Conservation (phyloP, 768 basidiomycete genomes). For the Hericium rajendrae region DNA sequence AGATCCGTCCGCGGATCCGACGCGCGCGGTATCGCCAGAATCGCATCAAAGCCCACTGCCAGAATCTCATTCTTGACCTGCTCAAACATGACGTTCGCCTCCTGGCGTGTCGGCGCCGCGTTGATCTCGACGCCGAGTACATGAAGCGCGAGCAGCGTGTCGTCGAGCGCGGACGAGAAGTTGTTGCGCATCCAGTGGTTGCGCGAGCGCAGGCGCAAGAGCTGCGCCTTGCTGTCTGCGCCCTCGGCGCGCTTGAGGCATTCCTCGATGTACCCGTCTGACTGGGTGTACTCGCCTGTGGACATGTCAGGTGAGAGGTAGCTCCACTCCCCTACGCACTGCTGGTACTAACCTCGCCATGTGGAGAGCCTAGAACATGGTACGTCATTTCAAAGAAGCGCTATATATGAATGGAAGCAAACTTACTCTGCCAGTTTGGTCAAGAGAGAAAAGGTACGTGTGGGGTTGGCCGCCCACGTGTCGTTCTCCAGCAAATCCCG, state of each 20-base stretch:
- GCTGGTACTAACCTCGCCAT: slow-evolving; percentile 43
- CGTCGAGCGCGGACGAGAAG: slow-evolving; percentile 44
- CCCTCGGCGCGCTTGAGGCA: slow-evolving; percentile 39
- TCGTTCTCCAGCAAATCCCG: slow-evolving; percentile 41
- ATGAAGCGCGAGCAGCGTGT: slow-evolving; percentile 50
- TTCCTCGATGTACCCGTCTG: slow-evolving; percentile 43
- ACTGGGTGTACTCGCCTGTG: slow-evolving; percentile 43
- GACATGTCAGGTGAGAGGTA: background rate
- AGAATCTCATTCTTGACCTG: slow-evolving; percentile 63
- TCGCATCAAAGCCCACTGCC: slow-evolving; percentile 59
- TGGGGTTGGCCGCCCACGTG: slow-evolving; percentile 41
- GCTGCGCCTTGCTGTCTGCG: slow-evolving; percentile 45
- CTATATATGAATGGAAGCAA: background rate
- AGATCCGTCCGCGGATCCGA: slow-evolving; percentile 51
- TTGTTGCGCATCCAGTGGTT: slow-evolving; percentile 56
- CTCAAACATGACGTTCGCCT: slow-evolving; percentile 59
- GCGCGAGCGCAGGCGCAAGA: slow-evolving; percentile 50
- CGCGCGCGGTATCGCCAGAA: slow-evolving; percentile 51
- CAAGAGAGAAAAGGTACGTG: slow-evolving; percentile 41
- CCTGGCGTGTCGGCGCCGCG: slow-evolving; percentile 38
- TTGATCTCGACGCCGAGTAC: slow-evolving; percentile 55
- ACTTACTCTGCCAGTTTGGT: slow-evolving; percentile 56
- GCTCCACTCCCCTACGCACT: background rate
- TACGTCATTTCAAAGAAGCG: background rate
- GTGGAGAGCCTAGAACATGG: slow-evolving; percentile 37